Conservation (phyloP, 2,329 filamentous ascomycete genomes). For the Cladophialophora yegresii region DNA sequence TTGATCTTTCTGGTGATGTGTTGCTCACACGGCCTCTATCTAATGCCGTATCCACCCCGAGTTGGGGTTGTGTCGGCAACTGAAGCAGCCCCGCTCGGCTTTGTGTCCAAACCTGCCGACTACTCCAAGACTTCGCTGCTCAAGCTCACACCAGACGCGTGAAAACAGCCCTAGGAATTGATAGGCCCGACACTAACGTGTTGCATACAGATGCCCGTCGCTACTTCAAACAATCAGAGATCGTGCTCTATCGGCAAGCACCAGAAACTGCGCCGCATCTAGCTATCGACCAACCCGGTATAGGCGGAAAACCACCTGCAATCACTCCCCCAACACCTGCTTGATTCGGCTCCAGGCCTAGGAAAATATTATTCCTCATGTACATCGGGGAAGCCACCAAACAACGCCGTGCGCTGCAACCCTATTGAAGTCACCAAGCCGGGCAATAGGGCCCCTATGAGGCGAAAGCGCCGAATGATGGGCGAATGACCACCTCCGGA, state of each 20-base stretch:
- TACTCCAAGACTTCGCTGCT: background rate
- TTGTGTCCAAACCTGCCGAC: constrained; percentile 5
- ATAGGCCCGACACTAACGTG: constrained; percentile 4
- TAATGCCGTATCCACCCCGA: background rate
- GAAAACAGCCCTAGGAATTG: background rate
- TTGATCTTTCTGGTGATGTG: background rate
- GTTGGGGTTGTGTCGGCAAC: constrained; percentile 38
- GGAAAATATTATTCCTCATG: background rate
- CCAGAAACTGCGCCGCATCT: constrained; percentile 42
- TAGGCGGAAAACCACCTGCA: constrained; percentile 35
- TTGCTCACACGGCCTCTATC: background rate
- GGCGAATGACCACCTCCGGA: background rate
- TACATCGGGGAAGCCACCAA: background rate
- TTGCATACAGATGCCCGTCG: constrained; percentile 71
- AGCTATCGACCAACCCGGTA: constrained; percentile 34
- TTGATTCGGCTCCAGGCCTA: constrained; percentile 16
- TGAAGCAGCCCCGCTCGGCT: constrained; percentile 33
- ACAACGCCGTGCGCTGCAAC: background rate
- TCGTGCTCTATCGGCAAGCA: constrained; percentile 85
- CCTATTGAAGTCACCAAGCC: background rate
- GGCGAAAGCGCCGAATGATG: background rate
- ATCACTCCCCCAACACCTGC: constrained; percentile 34
- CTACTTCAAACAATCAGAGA: constrained; percentile 99
- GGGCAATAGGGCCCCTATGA: background rate
- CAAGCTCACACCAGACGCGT: background rate